These are phyloP conservation scores for Penicillium simplicissimum DNA, from an alignment of 495 filamentous ascomycete species.

Conservation along the genomic window DNA sequence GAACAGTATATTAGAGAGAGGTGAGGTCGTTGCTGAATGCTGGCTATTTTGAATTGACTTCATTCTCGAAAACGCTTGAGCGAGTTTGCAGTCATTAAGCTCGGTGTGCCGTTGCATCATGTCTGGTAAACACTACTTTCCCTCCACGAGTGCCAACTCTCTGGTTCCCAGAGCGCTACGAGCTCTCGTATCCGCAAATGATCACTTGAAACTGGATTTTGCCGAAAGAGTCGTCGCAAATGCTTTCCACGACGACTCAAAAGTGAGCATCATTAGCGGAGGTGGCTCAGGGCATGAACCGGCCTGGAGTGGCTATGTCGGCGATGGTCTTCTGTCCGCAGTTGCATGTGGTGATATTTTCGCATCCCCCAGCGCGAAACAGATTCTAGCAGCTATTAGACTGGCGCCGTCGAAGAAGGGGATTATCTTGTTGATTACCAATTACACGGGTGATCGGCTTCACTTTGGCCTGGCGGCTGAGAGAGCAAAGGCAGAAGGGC, in stretches of 20 bases:
- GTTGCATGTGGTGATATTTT: conserved; percentile 18
- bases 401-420: conserved; percentile 11
- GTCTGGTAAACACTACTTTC: conserved; percentile 19
- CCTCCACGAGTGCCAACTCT: conserved; percentile 18
- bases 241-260: conserved; percentile 14
- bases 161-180: conserved; percentile 14
- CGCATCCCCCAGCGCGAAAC: conserved; percentile 17
- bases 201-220: conserved; percentile 8
- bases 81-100: background rate
- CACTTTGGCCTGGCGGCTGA: conserved; percentile 19
- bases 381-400: conserved; percentile 14
- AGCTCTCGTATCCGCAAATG: conserved; percentile 14
- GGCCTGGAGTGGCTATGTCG: conserved; percentile 17
- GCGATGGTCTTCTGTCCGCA: conserved; percentile 20
- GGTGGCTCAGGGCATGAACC: conserved; percentile 21
- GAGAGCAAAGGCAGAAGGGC: conserved; percentile 7
- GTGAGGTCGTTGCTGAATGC: background rate
- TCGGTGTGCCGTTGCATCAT: conserved; percentile 4
- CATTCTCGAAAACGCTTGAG: background rate
- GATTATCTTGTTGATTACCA: conserved; percentile 16
- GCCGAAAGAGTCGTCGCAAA: conserved; percentile 12
- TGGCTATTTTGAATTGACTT: background rate
- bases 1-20: background rate
- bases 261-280: conserved; percentile 21
- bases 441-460: conserved; percentile 21